These are phyloP conservation scores for Amanita jacksonii DNA, from an alignment of 768 basidiomycete genomes.

Conservation along the genomic window DNA sequence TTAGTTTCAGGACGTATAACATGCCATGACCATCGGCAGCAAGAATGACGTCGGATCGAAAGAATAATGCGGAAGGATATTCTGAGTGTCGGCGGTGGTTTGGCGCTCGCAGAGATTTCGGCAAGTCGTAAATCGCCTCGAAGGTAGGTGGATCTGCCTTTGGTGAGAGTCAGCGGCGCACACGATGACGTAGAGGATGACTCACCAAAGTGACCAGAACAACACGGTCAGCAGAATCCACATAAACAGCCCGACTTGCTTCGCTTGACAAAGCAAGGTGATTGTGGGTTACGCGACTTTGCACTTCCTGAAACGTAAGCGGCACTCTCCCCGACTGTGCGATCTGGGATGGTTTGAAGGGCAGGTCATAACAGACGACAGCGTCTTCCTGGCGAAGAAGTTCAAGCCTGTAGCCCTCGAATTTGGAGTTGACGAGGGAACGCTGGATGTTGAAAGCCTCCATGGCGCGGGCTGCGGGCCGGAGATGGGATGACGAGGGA, in stretches of 20 bases:
- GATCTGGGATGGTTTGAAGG: conserved; percentile 48
- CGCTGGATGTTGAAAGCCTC: conserved; percentile 35
- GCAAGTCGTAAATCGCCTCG: conserved; percentile 49
- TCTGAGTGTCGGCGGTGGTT: conserved; percentile 42
- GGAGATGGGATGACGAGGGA: too few relatives aligned
- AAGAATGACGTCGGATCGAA: conserved; percentile 38
- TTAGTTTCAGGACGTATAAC: conserved; percentile 49
- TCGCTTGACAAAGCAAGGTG: conserved; percentile 50
- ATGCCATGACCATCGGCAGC: conserved; percentile 65
- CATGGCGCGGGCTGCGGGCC: conserved; percentile 13
- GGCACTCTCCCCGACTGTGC: conserved; percentile 51
- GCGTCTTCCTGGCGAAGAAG: conserved; percentile 47
- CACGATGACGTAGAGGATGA: conserved; percentile 7
- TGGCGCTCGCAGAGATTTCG: conserved; percentile 37
- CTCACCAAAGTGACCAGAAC: conserved; percentile 59
- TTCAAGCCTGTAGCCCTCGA: conserved; percentile 76
- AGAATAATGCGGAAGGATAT: conserved; percentile 64
- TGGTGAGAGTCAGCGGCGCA: conserved; percentile 26
- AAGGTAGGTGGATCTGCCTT: conserved; percentile 39
- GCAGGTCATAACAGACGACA: conserved; percentile 41
- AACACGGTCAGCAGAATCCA: conserved; percentile 56
- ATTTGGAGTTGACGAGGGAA: conserved; percentile 65
- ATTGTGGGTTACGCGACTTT: conserved; percentile 78
- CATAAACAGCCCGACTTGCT: conserved; percentile 46
- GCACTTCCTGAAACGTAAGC: conserved; percentile 72